phyloP scores from a whole-genome alignment of 495 filamentous ascomycete genomes.

The Penicillium coprophilum region DNA sequence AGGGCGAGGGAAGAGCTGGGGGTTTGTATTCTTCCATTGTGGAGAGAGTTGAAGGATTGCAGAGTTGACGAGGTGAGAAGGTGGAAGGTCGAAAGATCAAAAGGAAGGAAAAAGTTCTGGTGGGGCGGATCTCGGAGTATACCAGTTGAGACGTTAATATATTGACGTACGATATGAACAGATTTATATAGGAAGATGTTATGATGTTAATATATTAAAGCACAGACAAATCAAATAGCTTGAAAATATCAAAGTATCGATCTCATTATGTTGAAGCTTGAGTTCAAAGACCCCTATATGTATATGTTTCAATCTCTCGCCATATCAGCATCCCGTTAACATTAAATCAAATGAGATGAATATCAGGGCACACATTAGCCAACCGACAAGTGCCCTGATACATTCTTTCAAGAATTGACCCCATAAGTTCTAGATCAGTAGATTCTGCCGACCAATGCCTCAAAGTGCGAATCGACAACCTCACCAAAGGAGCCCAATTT shows the following conservation, averaged over 20 bases:
- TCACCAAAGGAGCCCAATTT: conserved; percentile 25
- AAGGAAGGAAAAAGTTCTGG: conserved; percentile 11
- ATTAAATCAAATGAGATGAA: conserved; percentile 10
- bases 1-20: conserved; percentile 62
- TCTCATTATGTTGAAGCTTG: not conserved
- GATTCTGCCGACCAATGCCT: conserved; percentile 23
- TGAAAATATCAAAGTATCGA: not conserved
- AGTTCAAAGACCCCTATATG: not conserved
- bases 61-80: not conserved
- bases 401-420: conserved; percentile 26
- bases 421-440: conserved; percentile 28
- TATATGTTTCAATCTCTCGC: not conserved
- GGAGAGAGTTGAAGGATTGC: too few relatives aligned
- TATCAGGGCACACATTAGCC: conserved; percentile 16
- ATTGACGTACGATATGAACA: too few relatives aligned
- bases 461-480: conserved; percentile 24
- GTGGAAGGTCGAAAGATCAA: not conserved
- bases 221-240: not conserved
- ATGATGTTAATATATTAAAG: not conserved
- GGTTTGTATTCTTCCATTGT: conserved; percentile 33
- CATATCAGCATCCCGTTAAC: not conserved
- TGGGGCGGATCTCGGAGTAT: conserved; percentile 11
- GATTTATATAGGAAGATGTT: too few relatives aligned
- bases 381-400: conserved; percentile 28
- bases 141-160: not conserved